Evolutionary conservation across 176 grass and related monocot species (phyloP).

Genomic region (Carex scoparia): DNA sequence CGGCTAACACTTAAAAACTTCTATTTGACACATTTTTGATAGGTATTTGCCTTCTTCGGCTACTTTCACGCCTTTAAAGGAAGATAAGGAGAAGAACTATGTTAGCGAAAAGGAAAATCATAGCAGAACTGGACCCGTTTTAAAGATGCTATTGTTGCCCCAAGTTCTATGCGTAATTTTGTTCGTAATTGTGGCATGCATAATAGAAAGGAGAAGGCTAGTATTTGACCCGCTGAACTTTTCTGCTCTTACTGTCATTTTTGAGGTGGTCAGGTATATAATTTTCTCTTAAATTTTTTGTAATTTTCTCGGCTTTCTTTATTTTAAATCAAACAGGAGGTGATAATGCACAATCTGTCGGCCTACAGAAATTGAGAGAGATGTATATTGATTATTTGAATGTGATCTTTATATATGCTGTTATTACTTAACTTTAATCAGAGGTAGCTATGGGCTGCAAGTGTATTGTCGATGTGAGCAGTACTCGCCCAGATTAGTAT

Average conservation of each 20-base stretch:
- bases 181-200: slow-evolving; percentile 40
- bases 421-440: too few species aligned
- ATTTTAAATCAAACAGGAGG: background rate
- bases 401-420: too few species aligned
- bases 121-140: background rate
- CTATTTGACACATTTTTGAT: background rate
- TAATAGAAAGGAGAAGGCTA: slow-evolving; percentile 61
- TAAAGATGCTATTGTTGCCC: slow-evolving; percentile 33
- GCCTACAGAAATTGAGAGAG: too few species aligned
- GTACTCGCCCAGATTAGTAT: background rate
- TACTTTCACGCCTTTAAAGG: slow-evolving; percentile 17
- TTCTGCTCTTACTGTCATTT: slow-evolving; percentile 58
- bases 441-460: too few species aligned
- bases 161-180: slow-evolving; percentile 28
- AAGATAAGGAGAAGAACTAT: background rate
- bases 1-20: background rate
- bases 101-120: background rate
- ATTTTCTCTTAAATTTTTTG: background rate
- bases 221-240: slow-evolving; percentile 65
- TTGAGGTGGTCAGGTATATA: slow-evolving; percentile 58
- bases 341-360: background rate
- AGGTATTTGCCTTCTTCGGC: slow-evolving; percentile 54
- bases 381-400: too few species aligned
- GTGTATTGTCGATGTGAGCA: too few species aligned
- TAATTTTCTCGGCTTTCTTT: background rate